These are phyloP conservation scores for Lobosporangium transversale DNA, from an alignment of 192 early-diverging fungal species.

Conservation along the genomic window DNA sequence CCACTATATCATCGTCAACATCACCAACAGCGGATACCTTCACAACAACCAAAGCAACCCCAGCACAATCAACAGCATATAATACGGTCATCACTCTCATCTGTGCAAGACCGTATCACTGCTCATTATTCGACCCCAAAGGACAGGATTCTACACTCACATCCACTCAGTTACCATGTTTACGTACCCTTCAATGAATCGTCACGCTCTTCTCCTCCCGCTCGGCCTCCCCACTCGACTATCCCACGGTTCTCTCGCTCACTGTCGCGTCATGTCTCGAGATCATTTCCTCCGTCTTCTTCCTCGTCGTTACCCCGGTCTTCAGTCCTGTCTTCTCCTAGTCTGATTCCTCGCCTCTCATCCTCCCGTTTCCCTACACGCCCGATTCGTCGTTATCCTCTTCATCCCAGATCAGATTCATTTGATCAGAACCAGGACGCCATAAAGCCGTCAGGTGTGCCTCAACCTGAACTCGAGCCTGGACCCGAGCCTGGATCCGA, in stretches of 20 bases:
- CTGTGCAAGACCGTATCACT: not conserved
- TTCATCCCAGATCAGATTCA: too few species aligned
- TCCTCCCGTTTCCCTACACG: not conserved
- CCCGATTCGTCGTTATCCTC: not conserved
- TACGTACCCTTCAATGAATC: not conserved
- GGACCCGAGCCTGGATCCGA: too few species aligned
- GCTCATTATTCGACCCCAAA: constrained; percentile 5
- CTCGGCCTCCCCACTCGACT: not conserved
- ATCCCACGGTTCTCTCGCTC: too few species aligned
- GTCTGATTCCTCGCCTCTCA: not conserved
- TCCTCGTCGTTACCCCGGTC: too few species aligned
- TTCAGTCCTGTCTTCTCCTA: too few species aligned
- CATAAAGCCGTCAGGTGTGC: too few species aligned
- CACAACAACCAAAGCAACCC: not conserved
- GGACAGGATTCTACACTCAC: not conserved
- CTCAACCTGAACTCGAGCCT: too few species aligned
- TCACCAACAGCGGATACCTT: not conserved
- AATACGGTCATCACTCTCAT: not conserved
- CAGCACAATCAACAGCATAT: not conserved
- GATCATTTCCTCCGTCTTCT: not conserved
- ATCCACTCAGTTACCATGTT: not conserved
- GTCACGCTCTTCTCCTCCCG: not conserved
- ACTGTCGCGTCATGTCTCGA: too few species aligned
- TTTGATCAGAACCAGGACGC: too few species aligned
- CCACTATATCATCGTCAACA: not conserved